Evolutionary conservation across 1,284 basidiomycete genomes (phyloP), one percentile per base, ranked within the genome.

Genomic region (Volvariella volvacea): DNA sequence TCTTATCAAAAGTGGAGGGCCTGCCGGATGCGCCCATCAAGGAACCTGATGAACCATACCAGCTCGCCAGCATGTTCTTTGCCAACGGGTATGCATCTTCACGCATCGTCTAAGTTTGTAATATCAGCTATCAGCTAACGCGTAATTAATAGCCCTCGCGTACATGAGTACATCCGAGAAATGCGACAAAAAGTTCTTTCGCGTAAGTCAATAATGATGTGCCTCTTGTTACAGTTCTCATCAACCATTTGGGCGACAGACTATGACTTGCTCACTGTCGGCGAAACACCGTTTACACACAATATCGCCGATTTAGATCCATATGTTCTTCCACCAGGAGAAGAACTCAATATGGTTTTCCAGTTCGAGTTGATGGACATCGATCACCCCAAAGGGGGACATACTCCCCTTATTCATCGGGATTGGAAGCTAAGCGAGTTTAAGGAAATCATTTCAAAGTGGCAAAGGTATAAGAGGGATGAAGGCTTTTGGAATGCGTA

Each of bases 261-360:
- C 33, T 66, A 74, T 43, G 69, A 80, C 52, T 58, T 77, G 14
- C 76, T 84, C 50, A 83, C 80, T 9, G 82, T 88, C 8, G 84
- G 83, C 39, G 84, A 86, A 62, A 74, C 73, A 1, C 76, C 80
- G 0, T 76, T 74, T 52, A 77, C 76, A 6, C 70, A 79, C 49
- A 66, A 73, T 44, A 62, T 75, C 12, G 56, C 63, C 10, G 66
- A 65, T 41, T 64, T 83, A 2, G 71, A 75, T 0, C 63, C 64
- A 30, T 87, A 86, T 55, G 80, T 80, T 15, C 68, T 79, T 3
- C 80, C 82, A 0, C 55, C 53, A 15, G 76, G 78, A 53, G 73
- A 80, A 50, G 80, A 87, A 58, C 71, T 88, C 19, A 71, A 85
- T 54, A 79, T 78, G 73, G 70, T 80, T 33, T 84, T 85, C 59